These are phyloP conservation scores for Boletus semigastroideus DNA, from an alignment of 1,284 basidiomycete species.

Conservation along the genomic window DNA sequence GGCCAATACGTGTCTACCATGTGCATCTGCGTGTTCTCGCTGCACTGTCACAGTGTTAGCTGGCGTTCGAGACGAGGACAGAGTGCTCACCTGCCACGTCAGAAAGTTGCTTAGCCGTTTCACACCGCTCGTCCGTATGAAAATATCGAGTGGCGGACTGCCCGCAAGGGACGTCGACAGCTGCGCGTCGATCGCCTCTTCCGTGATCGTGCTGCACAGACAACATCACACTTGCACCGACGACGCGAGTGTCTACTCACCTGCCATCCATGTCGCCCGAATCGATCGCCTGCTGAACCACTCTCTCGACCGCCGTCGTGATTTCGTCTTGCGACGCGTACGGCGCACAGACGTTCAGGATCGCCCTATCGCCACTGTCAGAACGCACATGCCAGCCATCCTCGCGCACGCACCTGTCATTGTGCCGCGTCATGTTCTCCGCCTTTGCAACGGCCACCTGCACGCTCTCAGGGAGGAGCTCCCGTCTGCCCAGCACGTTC, in stretches of 20 bases:
- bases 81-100: constrained; percentile 82
- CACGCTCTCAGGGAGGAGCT: constrained; percentile 79
- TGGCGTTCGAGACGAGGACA: background rate
- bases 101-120: constrained; percentile 89
- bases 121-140: constrained; percentile 92
- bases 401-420: constrained; percentile 48
- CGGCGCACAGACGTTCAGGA: constrained; percentile 94
- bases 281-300: constrained; percentile 50
- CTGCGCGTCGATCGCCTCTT: constrained; percentile 62
- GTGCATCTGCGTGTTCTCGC: constrained; percentile 86
- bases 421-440: constrained; percentile 76
- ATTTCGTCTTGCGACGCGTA: constrained; percentile 95
- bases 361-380: constrained; percentile 55
- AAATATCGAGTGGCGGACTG: constrained; percentile 85
- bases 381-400: background rate
- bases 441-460: constrained; percentile 71
- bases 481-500: constrained; percentile 77
- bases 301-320: constrained; percentile 66
- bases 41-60: constrained; percentile 48
- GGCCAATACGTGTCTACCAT: constrained; percentile 95
- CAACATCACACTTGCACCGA: background rate
- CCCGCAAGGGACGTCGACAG: constrained; percentile 66
- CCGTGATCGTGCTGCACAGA: constrained; percentile 55
- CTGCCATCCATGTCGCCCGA: constrained; percentile 36
- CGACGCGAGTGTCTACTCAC: constrained; percentile 16